These are phyloP conservation scores for Cryptococcus deneoformans DNA, from an alignment of 1,284 basidiomycete species.

Conservation along the genomic window DNA sequence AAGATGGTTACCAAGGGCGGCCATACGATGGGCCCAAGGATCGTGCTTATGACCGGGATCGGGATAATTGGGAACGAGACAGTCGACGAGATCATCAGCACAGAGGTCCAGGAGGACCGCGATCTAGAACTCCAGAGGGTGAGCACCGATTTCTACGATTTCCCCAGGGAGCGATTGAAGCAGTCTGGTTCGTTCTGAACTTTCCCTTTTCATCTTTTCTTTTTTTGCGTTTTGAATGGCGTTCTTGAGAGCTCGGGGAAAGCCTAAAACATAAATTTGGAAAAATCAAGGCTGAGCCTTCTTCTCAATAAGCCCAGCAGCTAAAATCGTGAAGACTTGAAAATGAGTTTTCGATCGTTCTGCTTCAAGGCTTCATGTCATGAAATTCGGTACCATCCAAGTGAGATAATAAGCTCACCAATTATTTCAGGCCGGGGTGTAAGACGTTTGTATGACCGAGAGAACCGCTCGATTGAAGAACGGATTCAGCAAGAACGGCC, in stretches of 20 bases:
- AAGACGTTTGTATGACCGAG: conserved; percentile 46
- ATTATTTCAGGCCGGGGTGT: conserved; percentile 61
- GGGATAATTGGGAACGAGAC: not conserved
- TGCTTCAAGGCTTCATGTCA: not conserved
- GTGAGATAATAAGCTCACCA: not conserved
- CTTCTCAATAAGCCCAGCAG: no score
- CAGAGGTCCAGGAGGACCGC: not conserved
- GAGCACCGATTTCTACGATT: not conserved
- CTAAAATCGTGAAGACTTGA: no score
- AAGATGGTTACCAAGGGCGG: not conserved
- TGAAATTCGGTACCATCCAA: not conserved
- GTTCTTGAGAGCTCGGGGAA: no score
- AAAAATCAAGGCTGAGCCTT: no score
- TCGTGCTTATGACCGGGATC: not conserved
- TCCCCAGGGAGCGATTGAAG: no score
- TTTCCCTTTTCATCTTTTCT: no score
- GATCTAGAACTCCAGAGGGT: not conserved
- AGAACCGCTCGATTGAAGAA: conserved; percentile 21
- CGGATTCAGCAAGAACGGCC: conserved; percentile 22
- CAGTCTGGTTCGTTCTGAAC: no score
- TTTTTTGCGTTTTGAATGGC: no score
- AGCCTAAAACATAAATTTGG: no score
- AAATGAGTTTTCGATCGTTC: not conserved
- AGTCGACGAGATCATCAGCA: not conserved
- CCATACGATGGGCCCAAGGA: not conserved